Percentiles rank a stretch among this genome's conserved stretches.
These are phyloP conservation scores for Manihot esculenta DNA, from an alignment of 441 rosid genomes.

Conservation along the genomic window DNA sequence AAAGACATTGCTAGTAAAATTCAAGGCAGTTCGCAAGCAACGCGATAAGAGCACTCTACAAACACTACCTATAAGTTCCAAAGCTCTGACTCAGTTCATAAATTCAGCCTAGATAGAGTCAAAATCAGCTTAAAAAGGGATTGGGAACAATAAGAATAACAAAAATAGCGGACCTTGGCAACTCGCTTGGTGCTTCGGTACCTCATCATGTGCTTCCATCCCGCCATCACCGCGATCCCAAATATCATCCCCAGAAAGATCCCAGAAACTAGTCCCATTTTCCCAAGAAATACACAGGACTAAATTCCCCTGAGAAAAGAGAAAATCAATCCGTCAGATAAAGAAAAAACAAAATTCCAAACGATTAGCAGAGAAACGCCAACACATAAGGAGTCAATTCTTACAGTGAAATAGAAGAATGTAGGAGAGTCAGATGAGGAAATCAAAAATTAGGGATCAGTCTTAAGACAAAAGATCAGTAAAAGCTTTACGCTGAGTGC, in stretches of 20 bases:
- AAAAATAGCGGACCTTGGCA: conserved; percentile 56
- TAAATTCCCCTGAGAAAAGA: conserved; percentile 8
- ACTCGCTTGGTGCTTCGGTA: conserved; percentile 76
- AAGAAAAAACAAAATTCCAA: background rate
- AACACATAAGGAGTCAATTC: background rate
- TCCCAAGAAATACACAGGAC: conserved; percentile 27
- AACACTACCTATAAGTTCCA: background rate
- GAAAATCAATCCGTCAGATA: background rate
- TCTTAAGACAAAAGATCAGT: background rate
- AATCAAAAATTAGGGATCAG: background rate
- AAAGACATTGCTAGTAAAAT: background rate
- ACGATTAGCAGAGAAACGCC: background rate
- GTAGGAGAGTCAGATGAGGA: too few species aligned
- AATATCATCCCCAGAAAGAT: conserved; percentile 65
- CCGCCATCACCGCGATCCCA: conserved; percentile 88
- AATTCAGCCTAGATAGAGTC: background rate
- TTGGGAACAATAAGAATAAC: background rate
- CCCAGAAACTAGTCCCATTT: conserved; percentile 90
- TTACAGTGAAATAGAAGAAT: background rate
- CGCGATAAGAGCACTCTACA: background rate
- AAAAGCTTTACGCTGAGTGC: background rate
- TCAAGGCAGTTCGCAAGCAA: background rate
- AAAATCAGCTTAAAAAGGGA: background rate
- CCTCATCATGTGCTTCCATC: conserved; percentile 88
- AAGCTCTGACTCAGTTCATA: background rate